These are phyloP conservation scores for Corrigiola litoralis DNA, from an alignment of 179 eudicot genomes.

Conservation along the genomic window DNA sequence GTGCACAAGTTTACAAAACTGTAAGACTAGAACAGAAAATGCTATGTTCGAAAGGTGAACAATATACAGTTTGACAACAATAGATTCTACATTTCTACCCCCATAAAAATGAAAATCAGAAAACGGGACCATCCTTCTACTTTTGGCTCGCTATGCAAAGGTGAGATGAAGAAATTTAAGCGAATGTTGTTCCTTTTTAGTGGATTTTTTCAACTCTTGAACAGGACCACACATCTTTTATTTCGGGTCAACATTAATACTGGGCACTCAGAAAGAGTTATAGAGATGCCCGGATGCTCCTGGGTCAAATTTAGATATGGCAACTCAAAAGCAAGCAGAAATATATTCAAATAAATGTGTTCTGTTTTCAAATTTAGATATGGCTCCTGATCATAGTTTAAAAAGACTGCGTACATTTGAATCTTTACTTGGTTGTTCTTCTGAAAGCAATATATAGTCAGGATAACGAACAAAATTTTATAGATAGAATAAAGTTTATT, in stretches of 20 bases:
- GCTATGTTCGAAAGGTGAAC: background rate
- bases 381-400: background rate
- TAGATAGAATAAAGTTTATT: slow-evolving; percentile 20
- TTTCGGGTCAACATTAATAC: slow-evolving; percentile 23
- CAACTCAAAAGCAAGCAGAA: slow-evolving; percentile 4
- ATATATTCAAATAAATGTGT: background rate
- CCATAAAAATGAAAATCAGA: background rate
- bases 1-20: background rate
- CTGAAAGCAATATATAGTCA: background rate
- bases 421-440: background rate
- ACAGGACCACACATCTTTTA: slow-evolving; percentile 24
- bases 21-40: slow-evolving; percentile 5
- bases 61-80: slow-evolving; percentile 8
- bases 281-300: slow-evolving; percentile 1
- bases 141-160: background rate
- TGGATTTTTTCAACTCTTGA: slow-evolving; percentile 2
- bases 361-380: background rate
- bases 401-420: background rate
- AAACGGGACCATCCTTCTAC: slow-evolving; percentile 18
- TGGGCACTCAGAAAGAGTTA: slow-evolving; percentile 8
- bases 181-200: slow-evolving; percentile 4
- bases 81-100: background rate
- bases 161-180: background rate
- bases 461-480: slow-evolving; percentile 16
- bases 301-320: slow-evolving; percentile 15